Evolutionary conservation across 2,329 filamentous ascomycete species (phyloP), one percentile per base, ranked within the genome.

Genomic region (Chrysoporthe deuterocubensis): DNA sequence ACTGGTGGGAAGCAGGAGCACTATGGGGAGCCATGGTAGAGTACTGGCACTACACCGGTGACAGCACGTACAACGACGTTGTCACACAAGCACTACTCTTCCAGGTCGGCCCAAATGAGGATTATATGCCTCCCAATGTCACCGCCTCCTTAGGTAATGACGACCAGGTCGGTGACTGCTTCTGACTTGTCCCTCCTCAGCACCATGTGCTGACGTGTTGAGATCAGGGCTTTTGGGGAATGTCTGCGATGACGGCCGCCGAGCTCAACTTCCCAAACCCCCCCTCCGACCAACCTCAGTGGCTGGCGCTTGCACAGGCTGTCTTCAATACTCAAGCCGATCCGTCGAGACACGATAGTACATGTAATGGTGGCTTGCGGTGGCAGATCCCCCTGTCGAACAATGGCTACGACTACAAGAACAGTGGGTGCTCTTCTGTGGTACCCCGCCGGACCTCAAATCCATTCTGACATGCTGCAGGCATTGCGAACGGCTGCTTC

Each of bases 351-450:
- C 70, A 82, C 77, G 0, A 77, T 0, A 78, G 82, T 0, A 80
- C 87, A 63, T 96, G 93, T 73, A 84, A 83, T n/a, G 93, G 93
- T 52, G 93, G 93, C 6, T 77, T 96, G 62, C 87, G 91, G 70
- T 95, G 92, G 92, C 93, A 97, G 79, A 93, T 97, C 60, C 95
- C 92, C 76, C 84, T 87, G 0, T 94, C 92, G 82, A 96, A 96
- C 75, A 88, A 86, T 52, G 94, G 93, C 16, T 97, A 90, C 77
- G 82, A 86, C 71, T 92, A 92, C 82, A 93, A 87, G 73, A 86
- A 86, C 70, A 78, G 76, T 74, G 48, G 52, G 63, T 57, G 0
- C n/a, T 9, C 44, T 26, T 16, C 14, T 26, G 13, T 32, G 11
- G 9, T 43, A 5, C 26, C 16, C 32, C 4, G 40, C 6, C 14